phyloP scores from a whole-genome alignment of 1,139 yeast genomes.

The Tardiomyces digboiensis region DNA sequence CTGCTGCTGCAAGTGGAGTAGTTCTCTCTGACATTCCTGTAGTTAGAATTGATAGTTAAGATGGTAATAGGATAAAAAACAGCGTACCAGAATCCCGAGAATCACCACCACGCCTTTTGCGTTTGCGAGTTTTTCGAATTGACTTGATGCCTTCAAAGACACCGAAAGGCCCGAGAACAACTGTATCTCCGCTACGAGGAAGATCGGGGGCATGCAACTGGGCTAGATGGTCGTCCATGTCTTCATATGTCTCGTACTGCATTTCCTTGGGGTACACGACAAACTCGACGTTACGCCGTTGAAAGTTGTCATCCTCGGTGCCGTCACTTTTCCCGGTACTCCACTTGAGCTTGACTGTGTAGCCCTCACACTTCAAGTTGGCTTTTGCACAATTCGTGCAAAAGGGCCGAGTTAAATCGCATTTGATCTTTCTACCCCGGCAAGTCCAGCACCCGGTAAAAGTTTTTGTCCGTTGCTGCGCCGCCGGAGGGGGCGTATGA shows the following conservation, averaged over 20 bases:
- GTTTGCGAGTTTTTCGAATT: constrained; percentile 8
- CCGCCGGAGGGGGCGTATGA: constrained; percentile 1
- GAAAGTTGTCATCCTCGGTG: constrained; percentile 23
- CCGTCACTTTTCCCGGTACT: constrained; percentile 23
- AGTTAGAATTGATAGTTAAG: neutral
- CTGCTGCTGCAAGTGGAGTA: neutral
- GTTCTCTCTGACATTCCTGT: neutral
- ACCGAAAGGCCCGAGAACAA: constrained; percentile 73
- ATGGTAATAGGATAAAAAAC: neutral
- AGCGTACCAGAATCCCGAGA: neutral
- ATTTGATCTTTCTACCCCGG: constrained; percentile 47
- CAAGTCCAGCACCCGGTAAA: constrained; percentile 61
- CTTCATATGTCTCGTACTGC: constrained; percentile 66
- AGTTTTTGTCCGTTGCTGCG: constrained; percentile 32
- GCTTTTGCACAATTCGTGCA: constrained; percentile 46
- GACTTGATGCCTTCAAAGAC: constrained; percentile 44
- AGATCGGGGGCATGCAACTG: constrained; percentile 45
- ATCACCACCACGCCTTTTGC: neutral
- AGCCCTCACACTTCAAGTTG: constrained; percentile 67
- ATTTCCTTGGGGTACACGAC: constrained; percentile 54
- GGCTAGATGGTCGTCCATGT: constrained; percentile 67
- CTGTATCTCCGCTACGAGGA: constrained; percentile 38
- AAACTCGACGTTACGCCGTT: constrained; percentile 63
- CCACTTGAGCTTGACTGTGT: constrained; percentile 77
- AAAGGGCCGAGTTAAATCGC: constrained; percentile 45